phyloP scores from a whole-genome alignment of 805 yeast species.

The Wickerhamiella dianesei region DNA sequence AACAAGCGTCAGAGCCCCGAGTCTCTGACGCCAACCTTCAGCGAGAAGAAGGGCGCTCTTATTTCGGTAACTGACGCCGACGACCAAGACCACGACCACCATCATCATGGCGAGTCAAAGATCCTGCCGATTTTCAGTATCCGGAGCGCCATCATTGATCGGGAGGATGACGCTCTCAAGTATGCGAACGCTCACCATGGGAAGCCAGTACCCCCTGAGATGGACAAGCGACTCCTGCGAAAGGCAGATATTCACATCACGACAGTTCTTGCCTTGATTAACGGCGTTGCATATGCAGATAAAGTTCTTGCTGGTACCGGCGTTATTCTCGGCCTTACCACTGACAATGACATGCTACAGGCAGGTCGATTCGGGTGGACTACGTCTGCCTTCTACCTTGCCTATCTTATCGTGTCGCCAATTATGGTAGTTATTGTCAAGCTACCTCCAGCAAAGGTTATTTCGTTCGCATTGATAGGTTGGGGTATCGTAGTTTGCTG shows the following conservation, averaged over 20 bases:
- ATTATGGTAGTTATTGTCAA: conserved; percentile 36
- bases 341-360: background rate
- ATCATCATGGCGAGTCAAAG: background rate
- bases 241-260: conserved; percentile 8
- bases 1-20: background rate
- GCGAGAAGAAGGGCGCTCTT: background rate
- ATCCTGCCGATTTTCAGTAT: background rate
- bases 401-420: conserved; percentile 44
- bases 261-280: conserved; percentile 6
- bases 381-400: conserved; percentile 37
- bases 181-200: background rate
- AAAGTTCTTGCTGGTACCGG: conserved; percentile 3
- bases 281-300: conserved; percentile 12
- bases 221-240: conserved; percentile 4
- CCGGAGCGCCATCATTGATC: background rate
- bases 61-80: too few relatives aligned
- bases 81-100: background rate
- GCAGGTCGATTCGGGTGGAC: conserved; percentile 1
- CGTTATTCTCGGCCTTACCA: background rate
- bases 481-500: conserved; percentile 48
- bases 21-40: background rate
- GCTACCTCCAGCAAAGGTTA: conserved; percentile 42
- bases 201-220: conserved; percentile 5
- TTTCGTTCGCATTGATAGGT: conserved; percentile 34
- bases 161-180: background rate